These are phyloP conservation scores for Phytophthora cryptogea DNA, from an alignment of 352 stramenopile genomes.

Conservation along the genomic window DNA sequence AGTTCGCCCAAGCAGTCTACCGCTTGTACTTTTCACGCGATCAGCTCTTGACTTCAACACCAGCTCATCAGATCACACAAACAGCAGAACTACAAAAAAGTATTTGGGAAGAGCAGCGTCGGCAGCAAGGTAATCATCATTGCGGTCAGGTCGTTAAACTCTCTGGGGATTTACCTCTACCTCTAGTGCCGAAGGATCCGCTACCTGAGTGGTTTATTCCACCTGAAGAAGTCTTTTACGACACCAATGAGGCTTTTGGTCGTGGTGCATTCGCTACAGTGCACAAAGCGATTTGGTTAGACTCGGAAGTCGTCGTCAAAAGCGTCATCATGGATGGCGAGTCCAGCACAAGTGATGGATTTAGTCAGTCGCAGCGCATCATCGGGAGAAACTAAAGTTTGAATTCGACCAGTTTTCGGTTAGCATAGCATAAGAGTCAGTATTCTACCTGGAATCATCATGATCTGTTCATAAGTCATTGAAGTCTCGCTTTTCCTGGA, in stretches of 20 bases:
- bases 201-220: too few relatives aligned
- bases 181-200: too few relatives aligned
- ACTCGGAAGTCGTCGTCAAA: slow-evolving; percentile 33
- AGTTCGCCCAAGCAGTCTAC: slow-evolving; percentile 11
- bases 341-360: not conserved
- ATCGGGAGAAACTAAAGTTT: too few relatives aligned
- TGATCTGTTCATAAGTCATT: too few relatives aligned
- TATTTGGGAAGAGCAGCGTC: slow-evolving; percentile 14
- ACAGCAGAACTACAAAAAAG: slow-evolving; percentile 9
- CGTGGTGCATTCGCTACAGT: slow-evolving; percentile 22
- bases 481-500: too few relatives aligned
- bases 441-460: too few relatives aligned
- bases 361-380: too few relatives aligned
- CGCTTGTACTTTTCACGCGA: slow-evolving; percentile 6
- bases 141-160: too few relatives aligned
- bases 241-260: slow-evolving; percentile 11
- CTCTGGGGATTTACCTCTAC: too few relatives aligned
- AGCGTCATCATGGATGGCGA: slow-evolving; percentile 13
- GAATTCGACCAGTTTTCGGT: too few relatives aligned
- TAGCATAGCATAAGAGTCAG: too few relatives aligned
- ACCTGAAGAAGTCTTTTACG: slow-evolving; percentile 24
- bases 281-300: slow-evolving; percentile 22
- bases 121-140: slow-evolving; percentile 17
- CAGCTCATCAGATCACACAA: slow-evolving; percentile 6
- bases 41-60: slow-evolving; percentile 4